Base-by-base conservation (phyloP, 768 basidiomycete genomes). In the Phanerochaete sordida region DNA sequence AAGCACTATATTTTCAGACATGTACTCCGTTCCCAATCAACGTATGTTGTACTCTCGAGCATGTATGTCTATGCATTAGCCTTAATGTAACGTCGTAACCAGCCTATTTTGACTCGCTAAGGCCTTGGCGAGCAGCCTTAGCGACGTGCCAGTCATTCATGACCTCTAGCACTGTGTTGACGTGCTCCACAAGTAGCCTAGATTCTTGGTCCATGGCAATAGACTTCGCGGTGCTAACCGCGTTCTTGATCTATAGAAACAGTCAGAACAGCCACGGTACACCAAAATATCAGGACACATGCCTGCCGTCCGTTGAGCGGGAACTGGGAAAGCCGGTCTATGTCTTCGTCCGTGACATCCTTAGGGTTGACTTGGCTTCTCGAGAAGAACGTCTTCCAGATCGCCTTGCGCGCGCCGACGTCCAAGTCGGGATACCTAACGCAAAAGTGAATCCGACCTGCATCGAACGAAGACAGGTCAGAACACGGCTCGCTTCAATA, bases 361-460 rank as follows among this genome's bases (percentile, higher is more conserved):
- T 37, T 7, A 7, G 33, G 31, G 33, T n/a, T 8, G 23, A 54
- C 23, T 26, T 28, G 7, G 16, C 11, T 43, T 24, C 27, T 54
- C 4, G 53, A 9, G 43, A 73, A 63, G 67, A 75, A 74, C 1
- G 61, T 71, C 33, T 54, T 60, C 74, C 73, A 75, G 37, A 75
- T 68, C 15, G 59, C 21, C 39, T 39, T 65, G 9, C 71, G 72
- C 3, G 75, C 62, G 6, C 44, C 58, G 21, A 35, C 57, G 23
- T 62, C 66, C 15, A 76, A 65, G 11, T 72, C 69, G 13, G 70
- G 72, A 52, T 74, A 76, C 50, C 70, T 64, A 16, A 76, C 60
- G 8, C 65, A 69, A 52, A 76, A 70, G 49, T 75, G 74, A 4
- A 75, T 75, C 7, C 73, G 74, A 64, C 71, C 72, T 74, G 45